Evolutionary conservation across 1,284 basidiomycete species (phyloP), one percentile per base, ranked within the genome.

Genomic region (Puccinia horiana): DNA sequence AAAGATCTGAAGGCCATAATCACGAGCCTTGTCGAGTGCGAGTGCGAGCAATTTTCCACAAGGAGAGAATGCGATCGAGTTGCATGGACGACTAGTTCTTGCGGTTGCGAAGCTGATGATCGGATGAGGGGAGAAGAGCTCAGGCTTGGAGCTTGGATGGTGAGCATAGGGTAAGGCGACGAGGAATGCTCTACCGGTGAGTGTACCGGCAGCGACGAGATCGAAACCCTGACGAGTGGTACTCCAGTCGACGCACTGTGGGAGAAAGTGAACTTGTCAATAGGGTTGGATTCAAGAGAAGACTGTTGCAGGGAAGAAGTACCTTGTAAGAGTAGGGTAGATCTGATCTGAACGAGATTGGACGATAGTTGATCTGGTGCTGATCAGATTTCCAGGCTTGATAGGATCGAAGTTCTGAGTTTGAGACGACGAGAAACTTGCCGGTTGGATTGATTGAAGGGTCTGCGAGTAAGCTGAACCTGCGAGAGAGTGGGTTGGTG

Each of bases 1-100:
- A 29, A 54, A 72, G 23, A 80, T 61, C 35, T 80, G 65, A 8
- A 80, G 52, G 8, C 67, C 69, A 58, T 54, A 80, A 37, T 80
- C 77, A 37, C 67, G 65, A 29, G 63, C 69, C 58, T 80, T 80
- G 35, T 80, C 78, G 35, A 73, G 54, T n/a, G 42, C 67, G 52
- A 80, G 47, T n/a, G 78, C 78, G 37, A 80, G 47, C 11, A 80
- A 26, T 58, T 69, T 56, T 29, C 67, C 78, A 72, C 49, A 80
- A n/a, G 78, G 78, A 35, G 67, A 72, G 69, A 80, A 63, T 32
- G 67, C 69, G 65, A 80, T 80, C 23, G 78, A 20, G 40, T 54
- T 73, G 44, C 49, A 80, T 23, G 78, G 52, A 26, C 78, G 32
- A 47, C 20, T 29, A 35, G 63, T 37, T 29, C 23, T 12, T 16